Evolutionary conservation across 1,139 yeast species (phyloP), one percentile per base, ranked within the genome.

Genomic region (Candida tunisiensis): DNA sequence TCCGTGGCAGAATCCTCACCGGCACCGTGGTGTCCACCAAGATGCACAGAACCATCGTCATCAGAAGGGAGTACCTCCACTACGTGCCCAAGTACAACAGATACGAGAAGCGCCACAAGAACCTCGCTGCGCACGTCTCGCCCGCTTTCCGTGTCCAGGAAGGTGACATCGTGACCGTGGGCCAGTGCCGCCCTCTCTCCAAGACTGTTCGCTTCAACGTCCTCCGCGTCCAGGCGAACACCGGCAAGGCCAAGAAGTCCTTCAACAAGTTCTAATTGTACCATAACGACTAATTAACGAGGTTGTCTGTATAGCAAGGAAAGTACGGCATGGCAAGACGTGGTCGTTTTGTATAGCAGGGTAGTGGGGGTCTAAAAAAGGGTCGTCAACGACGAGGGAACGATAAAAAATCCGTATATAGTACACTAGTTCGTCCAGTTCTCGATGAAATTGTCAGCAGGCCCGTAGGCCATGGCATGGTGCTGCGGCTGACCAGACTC

Each of bases 71-170:
- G 61, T 91, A 91, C 91, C 82, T 91, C 65, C 99, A 91, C 73
- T 91, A 82, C 70, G 78, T 88, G 64, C 93, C 96, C 65, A 88
- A 91, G 79, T 88, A 88, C 74, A 88, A 85, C 93, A 85, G 99
- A 79, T 88, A 83, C 78, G 99, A 88, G 74, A 88, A 88, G 82
- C 85, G 99, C 74, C 99, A 88, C 82, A 91, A 88, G 91, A 91
- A 88, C 75, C 74, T 91, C 46, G 92, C 99, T 62, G 98, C 95
- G 55, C 99, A 88, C 73, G 82, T 91, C 56, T 85, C 96, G 45
- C 99, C 99, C 67, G 98, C 98, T 66, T 88, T 88, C 96, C 93
- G 99, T 73, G 95, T 85, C 55, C 69, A 69, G 62, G 96, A 85
- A 63, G 99, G 99, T 73, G 99, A 91, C 60, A 71, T 78, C 50